Conservation (phyloP, 2,329 filamentous ascomycete genomes). For the Helminthosporium solani region DNA sequence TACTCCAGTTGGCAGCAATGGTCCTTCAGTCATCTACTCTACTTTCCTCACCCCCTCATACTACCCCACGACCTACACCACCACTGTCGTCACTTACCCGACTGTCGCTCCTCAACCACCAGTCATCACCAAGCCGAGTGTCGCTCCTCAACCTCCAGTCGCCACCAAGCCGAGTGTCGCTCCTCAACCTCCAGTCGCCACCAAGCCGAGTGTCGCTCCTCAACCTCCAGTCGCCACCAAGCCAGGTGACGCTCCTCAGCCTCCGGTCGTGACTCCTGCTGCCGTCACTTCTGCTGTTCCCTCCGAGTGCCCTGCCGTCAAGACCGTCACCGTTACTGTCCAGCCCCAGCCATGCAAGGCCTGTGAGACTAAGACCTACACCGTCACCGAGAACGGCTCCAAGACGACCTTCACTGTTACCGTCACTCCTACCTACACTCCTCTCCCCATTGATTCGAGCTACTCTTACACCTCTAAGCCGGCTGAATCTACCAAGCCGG, state of each 20-base stretch:
- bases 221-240: background rate
- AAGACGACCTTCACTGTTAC: constrained; percentile 27
- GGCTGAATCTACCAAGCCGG: constrained; percentile 2
- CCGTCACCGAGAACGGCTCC: constrained; percentile 25
- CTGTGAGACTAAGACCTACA: constrained; percentile 33
- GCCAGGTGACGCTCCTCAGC: background rate
- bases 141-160: constrained; percentile 2
- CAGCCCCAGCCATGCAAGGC: constrained; percentile 12
- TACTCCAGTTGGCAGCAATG: constrained; percentile 36
- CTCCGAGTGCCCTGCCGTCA: constrained; percentile 19
- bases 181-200: constrained; percentile 2
- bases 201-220: background rate
- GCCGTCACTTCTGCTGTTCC: constrained; percentile 3
- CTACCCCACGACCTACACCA: constrained; percentile 32
- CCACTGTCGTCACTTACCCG: constrained; percentile 20
- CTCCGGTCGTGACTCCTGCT: constrained; percentile 10
- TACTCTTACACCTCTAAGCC: constrained; percentile 9
- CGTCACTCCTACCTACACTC: constrained; percentile 11
- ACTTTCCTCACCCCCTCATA: constrained; percentile 43
- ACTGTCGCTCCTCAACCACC: constrained; percentile 12
- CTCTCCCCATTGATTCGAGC: constrained; percentile 8
- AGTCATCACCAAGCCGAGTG: constrained; percentile 3
- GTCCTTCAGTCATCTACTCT: constrained; percentile 35
- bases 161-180: background rate
- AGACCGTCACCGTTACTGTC: constrained; percentile 28